Conservation (phyloP, 192 early-diverging fungal genomes). For the Obelidium mucronatum region DNA sequence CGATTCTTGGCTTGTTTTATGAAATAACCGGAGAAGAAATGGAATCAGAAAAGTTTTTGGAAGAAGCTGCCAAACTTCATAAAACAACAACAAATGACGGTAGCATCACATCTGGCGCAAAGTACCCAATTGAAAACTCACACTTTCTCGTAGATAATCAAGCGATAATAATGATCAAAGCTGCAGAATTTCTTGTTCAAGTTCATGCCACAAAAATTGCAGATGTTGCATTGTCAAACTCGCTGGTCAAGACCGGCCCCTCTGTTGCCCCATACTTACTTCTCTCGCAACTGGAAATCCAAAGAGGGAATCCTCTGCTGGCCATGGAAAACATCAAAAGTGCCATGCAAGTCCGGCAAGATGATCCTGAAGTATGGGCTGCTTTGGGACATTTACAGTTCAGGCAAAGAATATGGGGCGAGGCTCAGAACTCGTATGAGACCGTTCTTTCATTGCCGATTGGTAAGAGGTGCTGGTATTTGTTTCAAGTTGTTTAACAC, state of each 20-base stretch:
- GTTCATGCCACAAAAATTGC: slow-evolving; percentile 58
- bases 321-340: slow-evolving; percentile 51
- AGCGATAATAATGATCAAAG: slow-evolving; percentile 42
- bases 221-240: slow-evolving; percentile 59
- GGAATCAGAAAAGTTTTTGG: slow-evolving; percentile 53
- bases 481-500: neutral
- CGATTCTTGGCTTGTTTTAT: slow-evolving; percentile 61
- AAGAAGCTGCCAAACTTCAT: slow-evolving; percentile 48
- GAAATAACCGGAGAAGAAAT: slow-evolving; percentile 60
- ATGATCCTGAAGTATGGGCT: slow-evolving; percentile 62
- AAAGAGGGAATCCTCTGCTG: slow-evolving; percentile 45
- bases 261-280: slow-evolving; percentile 56
- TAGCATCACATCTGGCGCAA: neutral
- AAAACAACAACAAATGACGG: slow-evolving; percentile 40
- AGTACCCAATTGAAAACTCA: no score
- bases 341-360: slow-evolving; percentile 61
- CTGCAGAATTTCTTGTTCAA: slow-evolving; percentile 62
- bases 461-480: slow-evolving; percentile 27
- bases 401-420: slow-evolving; percentile 51
- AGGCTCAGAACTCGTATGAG: slow-evolving; percentile 59
- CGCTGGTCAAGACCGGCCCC: slow-evolving; percentile 49
- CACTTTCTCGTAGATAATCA: slow-evolving; percentile 12
- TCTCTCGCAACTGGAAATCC: slow-evolving; percentile 56
- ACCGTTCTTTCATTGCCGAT: slow-evolving; percentile 57
- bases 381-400: slow-evolving; percentile 61